These are phyloP conservation scores for Calvatia gigantea DNA, from an alignment of 768 basidiomycete species.

Conservation along the genomic window DNA sequence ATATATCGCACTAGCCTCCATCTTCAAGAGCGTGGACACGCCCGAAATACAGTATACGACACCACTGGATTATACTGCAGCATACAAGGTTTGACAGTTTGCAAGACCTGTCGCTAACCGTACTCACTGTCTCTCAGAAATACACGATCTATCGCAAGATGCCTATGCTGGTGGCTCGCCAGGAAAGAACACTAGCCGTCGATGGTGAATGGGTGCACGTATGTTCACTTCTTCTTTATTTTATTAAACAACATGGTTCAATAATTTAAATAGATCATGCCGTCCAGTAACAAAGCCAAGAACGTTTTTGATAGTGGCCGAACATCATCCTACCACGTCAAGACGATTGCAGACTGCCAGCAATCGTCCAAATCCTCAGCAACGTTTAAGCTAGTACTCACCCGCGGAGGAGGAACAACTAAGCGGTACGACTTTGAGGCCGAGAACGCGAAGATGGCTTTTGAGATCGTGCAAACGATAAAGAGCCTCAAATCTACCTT, in stretches of 20 bases:
- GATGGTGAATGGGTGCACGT: conserved; percentile 95
- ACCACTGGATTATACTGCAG: conserved; percentile 74
- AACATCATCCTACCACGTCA: conserved; percentile 91
- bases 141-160: conserved; percentile 92
- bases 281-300: conserved; percentile 71
- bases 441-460: conserved; percentile 77
- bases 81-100: conserved; percentile 67
- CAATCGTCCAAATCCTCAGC: conserved; percentile 78
- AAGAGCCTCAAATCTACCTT: conserved; percentile 58
- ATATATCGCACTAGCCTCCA: conserved; percentile 61
- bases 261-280: conserved; percentile 67
- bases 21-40: conserved; percentile 86
- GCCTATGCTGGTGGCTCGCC: conserved; percentile 88
- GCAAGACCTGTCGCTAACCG: neutral
- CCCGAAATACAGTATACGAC: conserved; percentile 54
- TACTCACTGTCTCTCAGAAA: conserved; percentile 46
- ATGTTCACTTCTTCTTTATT: conserved; percentile 17
- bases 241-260: conserved; percentile 11
- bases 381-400: conserved; percentile 87
- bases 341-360: conserved; percentile 79
- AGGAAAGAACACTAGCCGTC: conserved; percentile 88
- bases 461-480: conserved; percentile 76
- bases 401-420: conserved; percentile 54
- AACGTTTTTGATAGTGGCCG: conserved; percentile 87
- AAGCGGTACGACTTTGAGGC: conserved; percentile 99